Base-by-base conservation (phyloP, 176 grass and related monocot genomes). In the Microstegium vimineum region DNA sequence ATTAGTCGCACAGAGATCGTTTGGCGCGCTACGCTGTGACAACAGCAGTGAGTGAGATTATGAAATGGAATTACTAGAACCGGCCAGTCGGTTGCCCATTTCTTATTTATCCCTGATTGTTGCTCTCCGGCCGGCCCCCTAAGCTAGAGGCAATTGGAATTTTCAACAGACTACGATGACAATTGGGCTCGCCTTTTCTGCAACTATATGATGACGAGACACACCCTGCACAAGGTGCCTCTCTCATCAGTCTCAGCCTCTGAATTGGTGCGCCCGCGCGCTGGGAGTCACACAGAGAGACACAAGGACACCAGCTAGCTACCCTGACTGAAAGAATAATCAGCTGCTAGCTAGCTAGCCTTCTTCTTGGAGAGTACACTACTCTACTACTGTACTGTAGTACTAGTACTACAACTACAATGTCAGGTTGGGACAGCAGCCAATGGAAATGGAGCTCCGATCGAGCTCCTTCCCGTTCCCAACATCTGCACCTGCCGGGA, bases 401-500 rank as follows among this genome's bases (percentile, higher is more conserved):
- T n/a, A n/a, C n/a, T n/a, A n/a, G n/a, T n/a, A n/a, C n/a, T n/a
- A n/a, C 27, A 57, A 46, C 49, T 17, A 16, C 45, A 47, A 47
- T 51, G 47, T 51, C 47, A 20, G 76, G 38, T 34, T 47, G 26
- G 12, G 57, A 5, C 74, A 27, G 59, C 45, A 38, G n/a, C 30
- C 36, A 67, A 62, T 46, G 12, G 27, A 59, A 59, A 45, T 45
- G 41, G 45, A 49, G 34, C 52, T 25, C 41, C 23, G 20, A 17
- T 18, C 49, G 52, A 67, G 83, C 31, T 77, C 57, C 64, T 67
- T 67, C 43, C 23, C 33, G 4, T 56, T 82, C 72, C 83, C 61
- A 67, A 82, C 83, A 82, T 90, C 63, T 37, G 32, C 79, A 86
- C 66, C 83, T 66, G 73, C 73, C 70, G 56, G 73, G 54, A 81